These are phyloP conservation scores for Acanthamoeba sp. DNA, from an alignment of 208 protist species.

Conservation along the genomic window DNA sequence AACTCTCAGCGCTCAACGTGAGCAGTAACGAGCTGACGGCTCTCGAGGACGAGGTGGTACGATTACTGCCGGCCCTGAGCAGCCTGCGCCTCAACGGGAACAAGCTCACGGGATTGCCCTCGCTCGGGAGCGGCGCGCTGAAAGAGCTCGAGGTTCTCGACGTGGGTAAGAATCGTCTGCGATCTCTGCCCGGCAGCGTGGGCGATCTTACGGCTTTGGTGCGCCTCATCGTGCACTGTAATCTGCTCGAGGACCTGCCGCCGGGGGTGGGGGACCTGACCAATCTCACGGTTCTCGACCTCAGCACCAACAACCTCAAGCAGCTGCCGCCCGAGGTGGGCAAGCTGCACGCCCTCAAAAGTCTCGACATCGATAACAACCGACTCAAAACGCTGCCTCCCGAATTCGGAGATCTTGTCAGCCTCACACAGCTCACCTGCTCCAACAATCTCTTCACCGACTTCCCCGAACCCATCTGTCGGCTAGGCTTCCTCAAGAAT, in stretches of 20 bases:
- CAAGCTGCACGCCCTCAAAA: slow-evolving; percentile 30
- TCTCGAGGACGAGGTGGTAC: slow-evolving; percentile 13
- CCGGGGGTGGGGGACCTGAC: slow-evolving; percentile 18
- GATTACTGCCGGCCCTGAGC: slow-evolving; percentile 28
- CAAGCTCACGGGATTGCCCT: slow-evolving; percentile 35
- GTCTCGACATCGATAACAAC: slow-evolving; percentile 75
- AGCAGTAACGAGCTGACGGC: slow-evolving; percentile 61
- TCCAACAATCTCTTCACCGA: slow-evolving; percentile 64
- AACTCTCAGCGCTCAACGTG: slow-evolving; percentile 60
- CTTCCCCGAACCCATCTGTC: slow-evolving; percentile 55
- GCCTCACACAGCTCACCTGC: slow-evolving; percentile 75
- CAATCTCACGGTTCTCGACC: slow-evolving; percentile 64
- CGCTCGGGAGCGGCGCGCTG: neutral
- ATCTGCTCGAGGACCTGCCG: slow-evolving; percentile 61
- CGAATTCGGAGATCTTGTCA: slow-evolving; percentile 53
- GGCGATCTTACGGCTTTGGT: neutral
- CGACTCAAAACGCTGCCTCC: slow-evolving; percentile 16
- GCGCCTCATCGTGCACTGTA: slow-evolving; percentile 66
- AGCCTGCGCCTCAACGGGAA: slow-evolving; percentile 65
- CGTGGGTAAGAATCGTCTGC: slow-evolving; percentile 65
- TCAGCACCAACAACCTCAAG: slow-evolving; percentile 75
- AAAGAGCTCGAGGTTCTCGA: slow-evolving; percentile 31
- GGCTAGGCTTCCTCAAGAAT: slow-evolving; percentile 40
- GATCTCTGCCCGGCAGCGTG: slow-evolving; percentile 3
- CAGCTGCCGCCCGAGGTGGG: slow-evolving; percentile 49